These are phyloP conservation scores for Vaccinium myrtillus DNA, from an alignment of 148 eudicot species.

Conservation along the genomic window DNA sequence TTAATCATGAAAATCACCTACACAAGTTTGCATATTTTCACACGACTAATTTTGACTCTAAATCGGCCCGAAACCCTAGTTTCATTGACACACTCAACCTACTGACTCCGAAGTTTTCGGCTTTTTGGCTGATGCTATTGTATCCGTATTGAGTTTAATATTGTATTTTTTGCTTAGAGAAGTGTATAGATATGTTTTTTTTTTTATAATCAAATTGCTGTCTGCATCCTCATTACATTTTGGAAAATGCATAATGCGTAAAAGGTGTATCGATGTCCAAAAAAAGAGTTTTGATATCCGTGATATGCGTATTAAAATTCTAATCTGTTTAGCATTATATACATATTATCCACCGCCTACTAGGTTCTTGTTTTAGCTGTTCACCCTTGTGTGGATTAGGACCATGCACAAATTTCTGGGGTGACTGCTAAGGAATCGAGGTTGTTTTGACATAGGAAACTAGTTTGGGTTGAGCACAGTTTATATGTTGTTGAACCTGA, in stretches of 20 bases:
- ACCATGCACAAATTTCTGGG: not conserved
- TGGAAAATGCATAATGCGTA: no score
- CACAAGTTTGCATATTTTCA: not conserved
- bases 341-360: no score
- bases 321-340: no score
- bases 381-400: constrained; percentile 1
- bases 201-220: not conserved
- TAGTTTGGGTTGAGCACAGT: not conserved
- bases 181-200: not conserved
- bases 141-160: not conserved
- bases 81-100: not conserved
- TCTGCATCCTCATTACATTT: not conserved
- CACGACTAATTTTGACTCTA: not conserved
- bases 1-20: not conserved
- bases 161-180: not conserved
- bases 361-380: not conserved
- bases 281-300: no score
- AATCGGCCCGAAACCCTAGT: constrained; percentile 10
- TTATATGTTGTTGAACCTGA: not conserved
- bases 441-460: not conserved
- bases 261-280: no score
- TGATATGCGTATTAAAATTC: no score
- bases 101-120: not conserved
- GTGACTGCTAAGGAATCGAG: not conserved
- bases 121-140: not conserved